Evolutionary conservation across 2,329 filamentous ascomycete species (phyloP).

Genomic region (Curvularia verruculosa): DNA sequence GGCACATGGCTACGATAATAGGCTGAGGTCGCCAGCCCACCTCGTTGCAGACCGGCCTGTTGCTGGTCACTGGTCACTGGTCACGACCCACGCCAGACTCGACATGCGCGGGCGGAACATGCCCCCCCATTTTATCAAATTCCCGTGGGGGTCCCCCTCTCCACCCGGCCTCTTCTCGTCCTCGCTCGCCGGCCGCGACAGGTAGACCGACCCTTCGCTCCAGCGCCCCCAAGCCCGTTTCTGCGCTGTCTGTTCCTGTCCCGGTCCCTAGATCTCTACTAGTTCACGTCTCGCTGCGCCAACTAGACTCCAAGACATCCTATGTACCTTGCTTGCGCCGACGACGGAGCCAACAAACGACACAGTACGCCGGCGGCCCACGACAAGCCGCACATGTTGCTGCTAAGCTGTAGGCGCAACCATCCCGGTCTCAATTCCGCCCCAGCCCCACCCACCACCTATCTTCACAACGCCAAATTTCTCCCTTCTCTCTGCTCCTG

Average conservation of each 20-base stretch:
- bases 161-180: constrained; percentile 18
- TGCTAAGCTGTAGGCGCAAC: constrained; percentile 4
- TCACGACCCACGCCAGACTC: constrained; percentile 6
- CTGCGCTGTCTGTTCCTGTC: background rate
- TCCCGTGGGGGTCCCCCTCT: constrained; percentile 19
- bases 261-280: background rate
- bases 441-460: constrained; percentile 14
- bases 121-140: constrained; percentile 23
- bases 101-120: constrained; percentile 14
- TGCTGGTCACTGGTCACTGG: no score
- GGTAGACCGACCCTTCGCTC: constrained; percentile 9
- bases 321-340: background rate
- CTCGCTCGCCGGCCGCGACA: constrained; percentile 11
- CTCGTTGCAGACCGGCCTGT: constrained; percentile 4
- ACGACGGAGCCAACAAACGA: background rate
- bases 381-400: constrained; percentile 6
- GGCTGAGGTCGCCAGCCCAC: constrained; percentile 7
- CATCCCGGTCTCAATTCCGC: constrained; percentile 7
- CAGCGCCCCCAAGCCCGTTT: background rate
- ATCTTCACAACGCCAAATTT: constrained; percentile 17
- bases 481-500: constrained; percentile 17
- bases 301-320: background rate
- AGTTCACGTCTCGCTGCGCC: background rate
- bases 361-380: background rate
- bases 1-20: constrained; percentile 13